These are phyloP conservation scores for Eucalyptus decipiens DNA, from an alignment of 345 rosid species.

Conservation along the genomic window DNA sequence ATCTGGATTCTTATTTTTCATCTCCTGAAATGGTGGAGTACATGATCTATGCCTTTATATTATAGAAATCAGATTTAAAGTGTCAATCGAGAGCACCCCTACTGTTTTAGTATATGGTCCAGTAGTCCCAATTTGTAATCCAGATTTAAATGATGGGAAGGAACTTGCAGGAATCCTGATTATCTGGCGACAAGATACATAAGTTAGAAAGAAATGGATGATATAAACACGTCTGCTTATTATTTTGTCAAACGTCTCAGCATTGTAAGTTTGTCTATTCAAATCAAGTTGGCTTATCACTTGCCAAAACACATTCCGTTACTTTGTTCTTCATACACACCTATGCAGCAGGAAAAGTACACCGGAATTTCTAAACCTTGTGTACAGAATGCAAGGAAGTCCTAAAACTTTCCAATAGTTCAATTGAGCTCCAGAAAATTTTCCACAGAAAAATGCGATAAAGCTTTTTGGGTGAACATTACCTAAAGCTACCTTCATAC, in stretches of 20 bases:
- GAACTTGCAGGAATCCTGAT: background rate
- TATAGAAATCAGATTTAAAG: background rate
- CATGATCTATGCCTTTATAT: background rate
- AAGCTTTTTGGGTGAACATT: background rate
- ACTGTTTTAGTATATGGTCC: background rate
- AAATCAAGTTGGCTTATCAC: background rate
- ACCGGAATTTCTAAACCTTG: background rate
- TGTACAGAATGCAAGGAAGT: background rate
- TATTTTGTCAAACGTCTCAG: background rate
- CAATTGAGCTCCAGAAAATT: background rate
- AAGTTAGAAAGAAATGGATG: background rate
- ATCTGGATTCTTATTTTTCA: background rate
- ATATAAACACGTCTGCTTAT: background rate
- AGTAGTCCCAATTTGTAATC: background rate
- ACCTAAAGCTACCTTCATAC: background rate
- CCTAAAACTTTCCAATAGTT: background rate
- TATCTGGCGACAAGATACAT: background rate
- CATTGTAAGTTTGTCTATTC: background rate
- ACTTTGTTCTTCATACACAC: background rate
- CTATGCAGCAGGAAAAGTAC: background rate
- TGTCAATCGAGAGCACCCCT: background rate
- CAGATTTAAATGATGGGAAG: background rate
- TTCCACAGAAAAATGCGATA: background rate
- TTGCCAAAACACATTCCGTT: background rate
- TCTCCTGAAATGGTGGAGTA: background rate